Evolutionary conservation across 768 basidiomycete species (phyloP), one percentile per base, ranked within the genome.

Genomic region (Leccinum ochraceum): DNA sequence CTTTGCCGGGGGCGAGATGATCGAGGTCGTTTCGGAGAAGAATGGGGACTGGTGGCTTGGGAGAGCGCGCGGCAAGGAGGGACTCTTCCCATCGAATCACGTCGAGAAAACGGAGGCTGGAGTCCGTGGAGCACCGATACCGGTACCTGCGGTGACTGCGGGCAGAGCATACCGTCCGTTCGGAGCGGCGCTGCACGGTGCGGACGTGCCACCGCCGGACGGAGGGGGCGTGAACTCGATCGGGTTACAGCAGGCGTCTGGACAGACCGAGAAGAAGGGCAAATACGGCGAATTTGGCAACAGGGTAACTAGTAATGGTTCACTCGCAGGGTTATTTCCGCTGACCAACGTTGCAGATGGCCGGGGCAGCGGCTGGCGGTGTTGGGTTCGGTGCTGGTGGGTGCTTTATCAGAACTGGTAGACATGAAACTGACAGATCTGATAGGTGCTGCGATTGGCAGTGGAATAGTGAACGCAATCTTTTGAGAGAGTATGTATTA

Each of bases 11-110:
- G 94, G 92, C 4, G 94, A 95, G 67, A 78, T 85, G 50, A 83
- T 96, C 60, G 89, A 92, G 59, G 81, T 96, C 59, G 71, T 90
- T 46, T 83, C 88, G 60, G 90, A 94, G 70, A 89, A 85, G 50
- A 93, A 94, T 60, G 79, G 79, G 3, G 94, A 95, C 71, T 95
- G 94, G 94, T 96, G 92, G 92, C 84, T 81, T 8, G 93, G 94
- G 28, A 79, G 74, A 61, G 67, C 81, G 58, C 81, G 86, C 36
- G 87, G 86, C 26, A 80, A 76, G 60, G 82, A 87, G 57, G 93
- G 88, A 4, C 80, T 94, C 39, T 92, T 95, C 79, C 94, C 93
- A 0, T 81, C 88, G 13, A 84, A 83, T 63, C 83, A 91, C 57
- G 89, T 92, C 44, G 85, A 91, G 75, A 86, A 82, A 67, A 60